Conservation (phyloP, 371 early-diverging fungal species). For the Mortierella polycephala region DNA sequence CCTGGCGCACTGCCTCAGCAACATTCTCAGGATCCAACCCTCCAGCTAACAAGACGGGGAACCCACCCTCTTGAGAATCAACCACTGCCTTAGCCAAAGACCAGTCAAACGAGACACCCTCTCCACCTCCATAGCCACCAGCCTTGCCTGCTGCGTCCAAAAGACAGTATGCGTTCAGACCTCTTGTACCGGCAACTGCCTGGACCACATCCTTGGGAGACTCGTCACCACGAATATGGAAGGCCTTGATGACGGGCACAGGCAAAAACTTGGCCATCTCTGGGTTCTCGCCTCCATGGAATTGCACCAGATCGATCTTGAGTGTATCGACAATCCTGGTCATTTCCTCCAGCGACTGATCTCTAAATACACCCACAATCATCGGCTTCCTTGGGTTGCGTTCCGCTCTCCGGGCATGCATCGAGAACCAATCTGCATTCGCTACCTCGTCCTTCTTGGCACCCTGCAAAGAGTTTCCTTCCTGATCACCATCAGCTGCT, state of each 20-base stretch:
- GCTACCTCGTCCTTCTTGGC: conserved; percentile 19
- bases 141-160: conserved; percentile 77
- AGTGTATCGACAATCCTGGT: conserved; percentile 68
- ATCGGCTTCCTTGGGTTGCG: conserved; percentile 72
- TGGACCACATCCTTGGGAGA: conserved; percentile 57
- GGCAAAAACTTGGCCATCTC: conserved; percentile 75
- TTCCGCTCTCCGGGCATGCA: conserved; percentile 61
- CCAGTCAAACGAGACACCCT: conserved; percentile 84
- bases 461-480: conserved; percentile 2
- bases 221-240: conserved; percentile 76
- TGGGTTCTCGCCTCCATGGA: conserved; percentile 88
- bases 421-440: conserved; percentile 69
- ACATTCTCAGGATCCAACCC: conserved; percentile 92
- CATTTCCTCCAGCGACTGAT: conserved; percentile 83
- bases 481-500: conserved; percentile 21
- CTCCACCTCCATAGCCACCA: conserved; percentile 76
- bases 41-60: conserved; percentile 89
- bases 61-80: conserved; percentile 49
- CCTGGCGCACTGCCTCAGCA: conserved; percentile 70
- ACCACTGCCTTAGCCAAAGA: conserved; percentile 73
- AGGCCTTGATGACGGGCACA: conserved; percentile 89
- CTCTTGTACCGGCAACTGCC: conserved; percentile 58
- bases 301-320: conserved; percentile 90
- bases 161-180: conserved; percentile 72
- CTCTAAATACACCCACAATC: conserved; percentile 94